Percentiles rank a stretch among this genome's conserved stretches.
Evolutionary conservation across 2,329 filamentous ascomycete species (phyloP).

Genomic region (Hypoxylon sp.): DNA sequence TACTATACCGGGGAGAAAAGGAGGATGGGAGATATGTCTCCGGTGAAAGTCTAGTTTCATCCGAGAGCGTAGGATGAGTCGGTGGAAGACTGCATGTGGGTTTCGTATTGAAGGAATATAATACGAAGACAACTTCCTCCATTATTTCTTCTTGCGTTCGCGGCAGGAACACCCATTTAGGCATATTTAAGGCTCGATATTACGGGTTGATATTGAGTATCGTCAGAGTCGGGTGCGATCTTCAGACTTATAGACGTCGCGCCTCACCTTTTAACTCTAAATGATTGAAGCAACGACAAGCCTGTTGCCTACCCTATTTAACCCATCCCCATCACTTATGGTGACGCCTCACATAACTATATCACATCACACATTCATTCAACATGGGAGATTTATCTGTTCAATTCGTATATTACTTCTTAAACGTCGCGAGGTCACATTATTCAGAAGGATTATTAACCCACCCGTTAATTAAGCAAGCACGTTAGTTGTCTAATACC

Average conservation of each 20-base stretch:
- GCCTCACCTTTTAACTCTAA: not conserved
- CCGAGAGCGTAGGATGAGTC: not conserved
- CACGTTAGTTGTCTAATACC: no score
- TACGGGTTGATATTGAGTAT: not conserved
- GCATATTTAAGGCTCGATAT: not conserved
- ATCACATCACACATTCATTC: not conserved
- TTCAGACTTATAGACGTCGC: not conserved
- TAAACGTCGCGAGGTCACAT: not conserved
- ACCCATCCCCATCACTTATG: not conserved
- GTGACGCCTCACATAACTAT: not conserved
- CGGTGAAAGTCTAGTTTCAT: not conserved
- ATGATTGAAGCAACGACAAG: not conserved
- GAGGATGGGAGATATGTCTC: conserved; percentile 1
- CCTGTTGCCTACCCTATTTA: not conserved
- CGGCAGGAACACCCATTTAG: conserved; percentile 7
- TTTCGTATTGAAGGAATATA: conserved; percentile 12
- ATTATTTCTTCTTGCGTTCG: not conserved
- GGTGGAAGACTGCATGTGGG: no score
- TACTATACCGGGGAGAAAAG: conserved; percentile 8
- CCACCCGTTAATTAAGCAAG: no score
- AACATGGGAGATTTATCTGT: not conserved
- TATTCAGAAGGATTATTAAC: no score
- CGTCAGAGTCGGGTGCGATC: not conserved
- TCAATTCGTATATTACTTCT: not conserved
- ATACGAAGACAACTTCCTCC: conserved; percentile 8